A percentile compares a stretch with the other conserved stretches of the same genome.
These are phyloP conservation scores for Nicotiana noctiflora DNA, from an alignment of 257 asterid species.

Conservation along the genomic window DNA sequence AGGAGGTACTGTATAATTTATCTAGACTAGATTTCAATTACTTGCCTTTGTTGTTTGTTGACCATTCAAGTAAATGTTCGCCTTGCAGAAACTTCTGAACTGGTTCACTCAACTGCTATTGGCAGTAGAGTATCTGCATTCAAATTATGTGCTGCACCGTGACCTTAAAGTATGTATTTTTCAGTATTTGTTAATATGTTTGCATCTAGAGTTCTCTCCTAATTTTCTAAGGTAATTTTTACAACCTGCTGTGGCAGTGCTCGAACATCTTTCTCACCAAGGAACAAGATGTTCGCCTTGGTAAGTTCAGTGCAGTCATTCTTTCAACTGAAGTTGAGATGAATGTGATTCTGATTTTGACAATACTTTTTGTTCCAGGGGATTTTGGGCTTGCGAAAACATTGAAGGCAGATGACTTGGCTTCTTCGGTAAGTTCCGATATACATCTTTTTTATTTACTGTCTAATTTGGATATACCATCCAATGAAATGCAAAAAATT, in stretches of 20 bases:
- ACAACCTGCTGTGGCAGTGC: slow-evolving; percentile 51
- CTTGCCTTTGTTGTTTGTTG: background rate
- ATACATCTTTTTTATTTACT: background rate
- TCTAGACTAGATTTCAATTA: background rate
- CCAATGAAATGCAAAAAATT: background rate
- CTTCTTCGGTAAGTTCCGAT: slow-evolving; percentile 79
- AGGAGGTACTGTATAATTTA: background rate
- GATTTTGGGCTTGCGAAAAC: slow-evolving; percentile 99
- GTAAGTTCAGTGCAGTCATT: slow-evolving; percentile 33
- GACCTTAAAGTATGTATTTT: slow-evolving; percentile 69
- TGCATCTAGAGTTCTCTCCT: slow-evolving; percentile 9
- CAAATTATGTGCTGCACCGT: slow-evolving; percentile 88
- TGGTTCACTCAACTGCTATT: slow-evolving; percentile 91
- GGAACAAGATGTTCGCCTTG: slow-evolving; percentile 94
- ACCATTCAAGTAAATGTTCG: slow-evolving; percentile 14
- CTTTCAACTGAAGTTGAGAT: slow-evolving; percentile 8
- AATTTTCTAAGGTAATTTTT: slow-evolving; percentile 17
- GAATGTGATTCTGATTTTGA: background rate
- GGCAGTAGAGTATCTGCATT: slow-evolving; percentile 96
- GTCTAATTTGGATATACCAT: background rate
- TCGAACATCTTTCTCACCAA: slow-evolving; percentile 96
- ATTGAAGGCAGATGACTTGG: slow-evolving; percentile 97
- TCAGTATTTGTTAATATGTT: slow-evolving; percentile 1
- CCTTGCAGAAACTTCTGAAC: slow-evolving; percentile 74
- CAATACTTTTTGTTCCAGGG: slow-evolving; percentile 42